Base-by-base conservation (phyloP, 352 stramenopile genomes). In the Globisporangium orthogonon region DNA sequence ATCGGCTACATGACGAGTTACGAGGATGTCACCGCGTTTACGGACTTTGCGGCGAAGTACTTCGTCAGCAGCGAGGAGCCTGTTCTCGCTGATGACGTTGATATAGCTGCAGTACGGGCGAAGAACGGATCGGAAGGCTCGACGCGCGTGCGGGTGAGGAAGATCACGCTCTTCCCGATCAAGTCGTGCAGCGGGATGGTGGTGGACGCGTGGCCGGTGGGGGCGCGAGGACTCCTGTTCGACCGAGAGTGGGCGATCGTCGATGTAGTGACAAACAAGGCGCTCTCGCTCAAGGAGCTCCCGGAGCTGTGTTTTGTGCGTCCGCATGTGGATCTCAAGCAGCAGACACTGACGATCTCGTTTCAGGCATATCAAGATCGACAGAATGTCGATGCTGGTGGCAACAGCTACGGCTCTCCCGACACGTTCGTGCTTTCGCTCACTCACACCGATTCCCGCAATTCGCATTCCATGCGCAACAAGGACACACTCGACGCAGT, bases 171-270 rank as follows among this genome's bases (percentile, higher is more conserved):
- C 18, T 90, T 87, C 50, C 80, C 80, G 7, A 84, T 93, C 61
- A 93, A 93, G 60, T 93, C 83, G 31, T 90, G 83, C 47, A 63
- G 70, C 9, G 83, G 74, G 0, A 80, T 90, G 73, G 45, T 30
- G n/a, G 70, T 89, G 1, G 41, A 73, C 13, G 46, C 66, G 28
- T 93, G 83, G 80, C 73, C 76, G 15, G 62, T 91, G 17, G 80
- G 76, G 13, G 73, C 71, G 14, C 73, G 78, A 6, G 80, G 78
- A 0, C 59, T 93, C 10, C 62, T 89, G 0, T 89, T 81, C 41
- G 83, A 93, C 56, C 70, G 83, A 37, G 78, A 93, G 56, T 93
- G 81, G 63, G 83, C 83, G 23, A 79, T 93, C 46, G 62, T 91
- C 15, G 77, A 91, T n/a, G 52, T 67, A 4, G 68, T 55, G 10